A percentile compares a stretch with the other conserved stretches of the same genome.
These are phyloP conservation scores for Candida wancherniae DNA, from an alignment of 805 yeast species.

Conservation along the genomic window DNA sequence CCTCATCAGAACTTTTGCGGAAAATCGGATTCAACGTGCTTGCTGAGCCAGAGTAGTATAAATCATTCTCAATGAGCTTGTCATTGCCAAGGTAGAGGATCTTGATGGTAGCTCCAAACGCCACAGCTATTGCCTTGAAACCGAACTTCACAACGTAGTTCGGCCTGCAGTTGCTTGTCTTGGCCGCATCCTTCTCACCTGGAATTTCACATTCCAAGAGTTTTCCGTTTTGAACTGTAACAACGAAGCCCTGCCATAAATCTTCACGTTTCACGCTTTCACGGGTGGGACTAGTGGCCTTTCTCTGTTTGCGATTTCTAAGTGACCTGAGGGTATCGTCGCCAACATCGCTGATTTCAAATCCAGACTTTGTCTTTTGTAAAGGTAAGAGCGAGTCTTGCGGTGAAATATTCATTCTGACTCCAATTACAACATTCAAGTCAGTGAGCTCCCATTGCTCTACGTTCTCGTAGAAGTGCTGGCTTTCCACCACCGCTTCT, in stretches of 20 bases:
- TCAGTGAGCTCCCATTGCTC: conserved; percentile 79
- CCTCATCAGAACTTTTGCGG: conserved; percentile 14
- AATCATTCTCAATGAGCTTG: conserved; percentile 59
- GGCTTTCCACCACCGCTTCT: conserved; percentile 66
- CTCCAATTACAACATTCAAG: conserved; percentile 69
- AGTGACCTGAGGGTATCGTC: conserved; percentile 2
- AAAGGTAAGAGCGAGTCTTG: no score
- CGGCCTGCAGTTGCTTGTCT: conserved; percentile 26
- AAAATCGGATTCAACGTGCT: conserved; percentile 20
- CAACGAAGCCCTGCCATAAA: conserved; percentile 78
- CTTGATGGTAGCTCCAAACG: conserved; percentile 69
- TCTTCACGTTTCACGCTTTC: background rate
- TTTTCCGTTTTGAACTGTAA: conserved; percentile 59
- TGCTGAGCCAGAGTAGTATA: conserved; percentile 40
- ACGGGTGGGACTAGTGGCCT: background rate
- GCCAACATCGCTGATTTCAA: conserved; percentile 1
- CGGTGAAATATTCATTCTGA: conserved; percentile 5
- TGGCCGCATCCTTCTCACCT: conserved; percentile 39
- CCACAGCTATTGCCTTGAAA: conserved; percentile 68
- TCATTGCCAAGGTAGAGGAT: conserved; percentile 73
- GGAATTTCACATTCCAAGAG: conserved; percentile 55
- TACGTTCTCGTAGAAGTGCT: conserved; percentile 60
- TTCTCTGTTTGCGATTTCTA: conserved; percentile 1
- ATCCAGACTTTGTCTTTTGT: background rate
- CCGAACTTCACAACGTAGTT: conserved; percentile 70